phyloP scores from a whole-genome alignment of 2,329 filamentous ascomycete genomes.

The Exophiala dermatitidis region DNA sequence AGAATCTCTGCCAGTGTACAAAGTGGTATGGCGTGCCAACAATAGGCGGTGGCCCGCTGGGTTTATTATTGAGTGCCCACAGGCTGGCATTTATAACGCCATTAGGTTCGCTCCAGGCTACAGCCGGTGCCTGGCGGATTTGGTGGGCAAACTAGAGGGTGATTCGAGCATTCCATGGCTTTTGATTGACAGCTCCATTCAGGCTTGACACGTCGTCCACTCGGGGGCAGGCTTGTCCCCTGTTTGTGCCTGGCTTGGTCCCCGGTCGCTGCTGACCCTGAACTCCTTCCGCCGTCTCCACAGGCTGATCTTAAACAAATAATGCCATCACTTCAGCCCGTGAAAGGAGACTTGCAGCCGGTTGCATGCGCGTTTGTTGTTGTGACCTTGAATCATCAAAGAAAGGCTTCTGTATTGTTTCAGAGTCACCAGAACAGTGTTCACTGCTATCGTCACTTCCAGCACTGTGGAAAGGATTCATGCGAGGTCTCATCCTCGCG shows the following conservation, averaged over 20 bases:
- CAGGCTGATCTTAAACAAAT: slow-evolving; percentile 22
- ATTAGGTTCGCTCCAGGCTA: too few relatives aligned
- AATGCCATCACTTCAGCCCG: slow-evolving; percentile 15
- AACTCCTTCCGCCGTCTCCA: slow-evolving; percentile 8
- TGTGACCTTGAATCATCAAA: background rate
- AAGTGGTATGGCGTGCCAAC: too few relatives aligned
- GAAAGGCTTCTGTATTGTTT: background rate
- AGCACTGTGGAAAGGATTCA: background rate
- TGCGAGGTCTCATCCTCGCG: too few relatives aligned
- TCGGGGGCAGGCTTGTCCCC: background rate
- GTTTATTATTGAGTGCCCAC: too few relatives aligned
- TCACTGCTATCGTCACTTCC: background rate
- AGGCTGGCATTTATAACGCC: too few relatives aligned
- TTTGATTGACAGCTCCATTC: background rate
- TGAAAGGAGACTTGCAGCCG: slow-evolving; percentile 8
- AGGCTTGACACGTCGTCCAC: background rate
- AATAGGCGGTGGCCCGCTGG: too few relatives aligned
- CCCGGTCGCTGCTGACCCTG: slow-evolving; percentile 5
- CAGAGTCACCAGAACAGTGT: too few relatives aligned
- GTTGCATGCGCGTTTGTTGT: background rate
- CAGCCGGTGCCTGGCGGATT: background rate
- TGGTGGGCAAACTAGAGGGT: background rate
- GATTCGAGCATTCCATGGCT: too few relatives aligned
- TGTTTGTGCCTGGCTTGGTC: background rate
- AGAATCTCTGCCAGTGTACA: too few relatives aligned